Evolutionary conservation across 352 stramenopile species (phyloP).

Genomic region (Phytophthora sansomeana): DNA sequence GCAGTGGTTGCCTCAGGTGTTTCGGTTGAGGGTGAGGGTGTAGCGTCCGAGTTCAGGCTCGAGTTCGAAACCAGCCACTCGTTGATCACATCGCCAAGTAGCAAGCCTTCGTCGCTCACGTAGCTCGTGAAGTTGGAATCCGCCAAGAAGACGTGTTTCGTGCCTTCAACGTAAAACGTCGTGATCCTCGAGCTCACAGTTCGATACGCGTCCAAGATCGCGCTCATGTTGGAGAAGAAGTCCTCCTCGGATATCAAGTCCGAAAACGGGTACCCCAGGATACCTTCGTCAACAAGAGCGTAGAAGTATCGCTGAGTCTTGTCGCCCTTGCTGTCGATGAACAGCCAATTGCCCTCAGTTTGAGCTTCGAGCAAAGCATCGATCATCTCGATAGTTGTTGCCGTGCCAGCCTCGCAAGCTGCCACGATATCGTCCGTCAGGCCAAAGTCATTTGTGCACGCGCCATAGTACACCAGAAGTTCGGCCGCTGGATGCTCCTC

Average conservation of each 20-base stretch:
- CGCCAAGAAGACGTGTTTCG: constrained; percentile 39
- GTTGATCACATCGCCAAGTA: constrained; percentile 42
- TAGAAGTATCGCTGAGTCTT: constrained; percentile 70
- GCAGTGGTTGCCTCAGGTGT: constrained; percentile 4
- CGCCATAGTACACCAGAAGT: constrained; percentile 51
- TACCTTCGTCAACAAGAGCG: constrained; percentile 57
- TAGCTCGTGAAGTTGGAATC: constrained; percentile 37
- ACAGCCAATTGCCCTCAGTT: constrained; percentile 59
- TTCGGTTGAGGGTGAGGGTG: constrained; percentile 14
- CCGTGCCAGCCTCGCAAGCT: constrained; percentile 50
- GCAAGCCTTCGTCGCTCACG: constrained; percentile 34
- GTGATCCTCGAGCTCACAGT: constrained; percentile 39
- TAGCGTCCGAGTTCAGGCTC: constrained; percentile 26
- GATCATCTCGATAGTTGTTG: constrained; percentile 50
- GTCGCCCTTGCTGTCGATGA: constrained; percentile 69
- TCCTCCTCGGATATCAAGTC: constrained; percentile 54
- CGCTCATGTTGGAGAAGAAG: constrained; percentile 53
- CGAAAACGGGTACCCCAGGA: constrained; percentile 66
- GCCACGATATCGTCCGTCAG: constrained; percentile 46
- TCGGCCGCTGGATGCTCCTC: constrained; percentile 41
- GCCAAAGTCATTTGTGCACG: constrained; percentile 37
- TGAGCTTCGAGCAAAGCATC: constrained; percentile 44
- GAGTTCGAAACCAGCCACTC: constrained; percentile 41
- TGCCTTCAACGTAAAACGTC: constrained; percentile 42
- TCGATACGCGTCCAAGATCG: constrained; percentile 43